A percentile compares a stretch with the other conserved stretches of the same genome.
Evolutionary conservation across 2,329 filamentous ascomycete species (phyloP).

Genomic region (Fusarium subtropicale): DNA sequence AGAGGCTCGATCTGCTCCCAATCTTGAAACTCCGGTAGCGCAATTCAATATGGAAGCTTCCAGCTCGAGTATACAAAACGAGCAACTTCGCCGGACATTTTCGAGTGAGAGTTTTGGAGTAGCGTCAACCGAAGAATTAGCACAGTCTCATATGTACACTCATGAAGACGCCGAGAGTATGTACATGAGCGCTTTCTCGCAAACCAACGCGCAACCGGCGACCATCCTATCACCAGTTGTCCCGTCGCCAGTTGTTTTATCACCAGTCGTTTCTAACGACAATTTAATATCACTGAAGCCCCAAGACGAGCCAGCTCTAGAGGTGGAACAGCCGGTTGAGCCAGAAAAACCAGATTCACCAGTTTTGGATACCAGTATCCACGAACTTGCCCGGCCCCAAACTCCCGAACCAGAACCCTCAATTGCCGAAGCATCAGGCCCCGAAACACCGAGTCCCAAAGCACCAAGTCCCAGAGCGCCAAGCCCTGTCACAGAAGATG

Average conservation of each 20-base stretch:
- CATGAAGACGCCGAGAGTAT: conserved; percentile 87
- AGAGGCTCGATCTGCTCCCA: conserved; percentile 36
- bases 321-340: conserved; percentile 4
- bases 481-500: conserved; percentile 13
- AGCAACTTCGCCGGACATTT: conserved; percentile 26
- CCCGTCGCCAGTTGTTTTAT: conserved; percentile 3
- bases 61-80: conserved; percentile 7
- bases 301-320: not conserved
- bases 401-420: conserved; percentile 1
- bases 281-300: conserved; percentile 7
- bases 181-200: conserved; percentile 81
- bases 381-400: not conserved
- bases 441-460: not conserved
- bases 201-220: conserved; percentile 51
- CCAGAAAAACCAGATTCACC: not conserved
- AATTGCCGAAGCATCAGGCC: conserved; percentile 1
- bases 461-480: not conserved
- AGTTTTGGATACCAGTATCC: conserved; percentile 6
- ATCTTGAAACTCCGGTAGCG: conserved; percentile 38
- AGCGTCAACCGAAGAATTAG: conserved; percentile 60
- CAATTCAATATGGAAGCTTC: conserved; percentile 22
- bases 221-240: conserved; percentile 1
- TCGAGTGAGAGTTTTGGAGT: conserved; percentile 32
- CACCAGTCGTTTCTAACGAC: conserved; percentile 22
- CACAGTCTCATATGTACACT: conserved; percentile 76